These are phyloP conservation scores for Colletotrichum agaves DNA, from an alignment of 2,329 filamentous ascomycete species.

Conservation along the genomic window DNA sequence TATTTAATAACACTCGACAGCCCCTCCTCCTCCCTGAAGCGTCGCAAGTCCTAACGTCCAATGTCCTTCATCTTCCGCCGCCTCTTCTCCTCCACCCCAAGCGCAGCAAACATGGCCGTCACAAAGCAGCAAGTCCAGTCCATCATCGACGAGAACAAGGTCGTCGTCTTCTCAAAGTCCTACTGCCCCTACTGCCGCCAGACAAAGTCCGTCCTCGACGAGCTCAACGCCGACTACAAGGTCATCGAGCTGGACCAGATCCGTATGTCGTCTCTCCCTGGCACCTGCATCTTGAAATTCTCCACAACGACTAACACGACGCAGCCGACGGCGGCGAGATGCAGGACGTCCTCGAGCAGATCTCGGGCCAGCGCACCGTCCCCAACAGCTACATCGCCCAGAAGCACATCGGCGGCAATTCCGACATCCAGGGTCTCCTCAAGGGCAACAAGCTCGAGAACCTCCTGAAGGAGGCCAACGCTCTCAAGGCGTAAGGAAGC, in stretches of 20 bases:
- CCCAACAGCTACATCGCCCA: constrained; percentile 94
- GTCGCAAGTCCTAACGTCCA: background rate
- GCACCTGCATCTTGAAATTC: background rate
- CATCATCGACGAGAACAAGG: constrained; percentile 89
- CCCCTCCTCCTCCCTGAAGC: background rate
- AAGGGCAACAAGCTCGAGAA: constrained; percentile 51
- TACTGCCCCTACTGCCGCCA: constrained; percentile 94
- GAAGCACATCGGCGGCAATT: constrained; percentile 97
- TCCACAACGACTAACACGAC: background rate
- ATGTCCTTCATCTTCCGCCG: constrained; percentile 75
- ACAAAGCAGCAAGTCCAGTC: constrained; percentile 84
- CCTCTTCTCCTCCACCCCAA: constrained; percentile 70
- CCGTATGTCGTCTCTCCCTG: constrained; percentile 62
- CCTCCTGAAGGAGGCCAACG: constrained; percentile 56
- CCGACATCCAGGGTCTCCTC: constrained; percentile 76
- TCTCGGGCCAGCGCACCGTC: constrained; percentile 87
- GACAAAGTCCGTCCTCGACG: constrained; percentile 79
- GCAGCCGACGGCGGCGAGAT: constrained; percentile 84
- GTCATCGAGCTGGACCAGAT: constrained; percentile 87
- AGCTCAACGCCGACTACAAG: constrained; percentile 77
- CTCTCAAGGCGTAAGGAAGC: constrained; percentile 52
- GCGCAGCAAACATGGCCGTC: constrained; percentile 78
- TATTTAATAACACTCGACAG: background rate
- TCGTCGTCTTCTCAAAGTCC: constrained; percentile 96
- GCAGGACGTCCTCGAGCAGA: constrained; percentile 83